Base-by-base conservation (phyloP, 2,329 filamentous ascomycete genomes). In the Alternaria brassicae region DNA sequence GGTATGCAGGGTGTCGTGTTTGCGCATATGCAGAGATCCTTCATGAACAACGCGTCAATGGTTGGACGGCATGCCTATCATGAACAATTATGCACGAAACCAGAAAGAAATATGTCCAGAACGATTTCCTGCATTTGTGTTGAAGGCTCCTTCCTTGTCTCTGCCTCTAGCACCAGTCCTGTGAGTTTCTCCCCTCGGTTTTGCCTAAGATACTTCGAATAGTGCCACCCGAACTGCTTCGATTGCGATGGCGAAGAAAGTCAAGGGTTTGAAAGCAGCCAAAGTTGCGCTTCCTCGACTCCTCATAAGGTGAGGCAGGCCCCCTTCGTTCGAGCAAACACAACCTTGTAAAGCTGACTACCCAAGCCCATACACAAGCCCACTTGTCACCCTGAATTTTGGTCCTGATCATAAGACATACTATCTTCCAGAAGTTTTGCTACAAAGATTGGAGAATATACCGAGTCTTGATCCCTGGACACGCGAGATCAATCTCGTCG, bases 1-100 rank as follows among this genome's bases (percentile, higher is more conserved):
- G 37, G 44, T 42, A 28, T 55, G 36, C 42, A 56, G 36, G 27
- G 12, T 56, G 53, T 49, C 44, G 53, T 56, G 36, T 49, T 56
- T 40, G 36, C 27, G 44, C 44, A 56, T 56, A 42, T 49, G 44
- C 44, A 56, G 44, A 49, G 13, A 25, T 34, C 36, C 42, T 49
- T 15, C 36, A 37, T 28, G 13, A 56, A 42, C 36, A 56, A 34
- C 34, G 42, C 21, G 19, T 42, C 9, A 37, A 37, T 56, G 44
- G 13, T 19, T 56, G 44, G 27, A n/a, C 49, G 19, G 28, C 27
- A 49, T 34, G 9, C 15, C 19, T 10, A 36, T 49, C 4, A 9
- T 21, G 10, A 42, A 28, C 5, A 9, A 4, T 34, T 13, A 42
- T 49, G 36, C 53, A 23, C 36, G 6, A 27, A 36, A 4, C 10